Base-by-base conservation (phyloP, 2,329 filamentous ascomycete genomes). In the Colletotrichum sp. region DNA sequence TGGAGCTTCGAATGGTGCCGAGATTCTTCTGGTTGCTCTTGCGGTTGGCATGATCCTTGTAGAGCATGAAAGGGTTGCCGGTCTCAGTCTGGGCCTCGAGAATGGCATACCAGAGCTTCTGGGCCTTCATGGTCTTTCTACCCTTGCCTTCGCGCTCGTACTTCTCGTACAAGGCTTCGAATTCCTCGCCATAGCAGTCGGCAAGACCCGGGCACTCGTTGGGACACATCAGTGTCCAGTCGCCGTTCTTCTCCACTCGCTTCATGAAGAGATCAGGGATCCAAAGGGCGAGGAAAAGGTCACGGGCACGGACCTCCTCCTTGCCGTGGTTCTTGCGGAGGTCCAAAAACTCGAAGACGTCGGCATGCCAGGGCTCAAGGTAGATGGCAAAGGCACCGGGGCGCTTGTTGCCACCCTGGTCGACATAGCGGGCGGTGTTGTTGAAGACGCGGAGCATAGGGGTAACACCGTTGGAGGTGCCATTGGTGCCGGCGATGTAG, bases 1-100 rank as follows among this genome's bases (percentile, higher is more conserved):
- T 99, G 83, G 97, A 99, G 90, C 95, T 98, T 86, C 96, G 96
- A 82, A 99, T 99, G 78, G 96, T 98, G 79, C 97, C 97, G 36
- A 99, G 91, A 88, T 99, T 99, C 94, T 99, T 99, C 90, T 99
- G 97, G 92, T 99, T 99, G 91, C 96, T 98, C 94, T 99, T 99
- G 85, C 93, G 93, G 92, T 99, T 99, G 92, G 95, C 96, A 83
- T 93, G 92, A 87, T 99, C 97, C 91, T 99, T 99, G 93, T 99
- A 99, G 76, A 99, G 93, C 95, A 99, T 99, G 89, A 98, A 99
- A 65, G 97, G 97, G 87, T 98, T 99, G 81, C 97, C 97, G 61
- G 97, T 99, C 92, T 99, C 97, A 39, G 96, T 99, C 89, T 99
- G 97, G 66, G 97, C 95, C 88, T 99, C 97, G 64, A 99, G 92